A percentile compares a stretch with the other conserved stretches of the same genome.
These are phyloP conservation scores for Turritis glabra DNA, from an alignment of 345 rosid genomes.

Conservation along the genomic window DNA sequence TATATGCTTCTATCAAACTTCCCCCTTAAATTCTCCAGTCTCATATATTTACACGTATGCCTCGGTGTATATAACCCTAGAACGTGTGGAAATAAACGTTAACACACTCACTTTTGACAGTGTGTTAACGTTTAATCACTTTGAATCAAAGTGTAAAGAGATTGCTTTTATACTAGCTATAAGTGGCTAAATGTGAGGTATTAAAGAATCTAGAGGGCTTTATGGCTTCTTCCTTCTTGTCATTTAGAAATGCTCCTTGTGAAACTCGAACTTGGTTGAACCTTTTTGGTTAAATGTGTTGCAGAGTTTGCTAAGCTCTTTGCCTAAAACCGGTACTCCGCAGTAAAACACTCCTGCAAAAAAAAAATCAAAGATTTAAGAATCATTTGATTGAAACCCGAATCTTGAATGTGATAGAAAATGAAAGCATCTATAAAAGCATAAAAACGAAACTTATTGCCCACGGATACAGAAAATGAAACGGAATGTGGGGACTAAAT, in stretches of 20 bases:
- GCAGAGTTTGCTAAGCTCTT: slow-evolving; percentile 91
- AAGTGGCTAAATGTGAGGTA: slow-evolving; percentile 27
- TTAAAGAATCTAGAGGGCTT: slow-evolving; percentile 26
- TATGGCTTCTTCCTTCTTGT: slow-evolving; percentile 21
- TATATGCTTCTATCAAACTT: slow-evolving; percentile 20
- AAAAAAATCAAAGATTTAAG: neutral
- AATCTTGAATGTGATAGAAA: slow-evolving; percentile 22
- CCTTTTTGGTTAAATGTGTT: slow-evolving; percentile 91
- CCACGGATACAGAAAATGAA: neutral
- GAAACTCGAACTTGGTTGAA: slow-evolving; percentile 92
- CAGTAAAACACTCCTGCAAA: slow-evolving; percentile 92
- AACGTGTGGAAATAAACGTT: slow-evolving; percentile 32
- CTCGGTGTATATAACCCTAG: slow-evolving; percentile 24
- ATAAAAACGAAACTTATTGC: neutral
- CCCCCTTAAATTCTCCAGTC: neutral
- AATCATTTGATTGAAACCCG: neutral
- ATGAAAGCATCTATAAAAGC: neutral
- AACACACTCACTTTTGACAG: slow-evolving; percentile 44
- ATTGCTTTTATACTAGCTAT: slow-evolving; percentile 23
- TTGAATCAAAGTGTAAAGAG: neutral
- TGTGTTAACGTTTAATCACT: slow-evolving; percentile 30
- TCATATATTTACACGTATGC: slow-evolving; percentile 40
- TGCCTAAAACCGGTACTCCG: slow-evolving; percentile 91
- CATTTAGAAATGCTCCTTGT: slow-evolving; percentile 85
- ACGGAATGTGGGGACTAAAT: slow-evolving; percentile 16